A percentile compares a stretch with the other conserved stretches of the same genome.
Evolutionary conservation across 2,329 filamentous ascomycete genomes (phyloP).

Genomic region (Epichloe aotearoae): DNA sequence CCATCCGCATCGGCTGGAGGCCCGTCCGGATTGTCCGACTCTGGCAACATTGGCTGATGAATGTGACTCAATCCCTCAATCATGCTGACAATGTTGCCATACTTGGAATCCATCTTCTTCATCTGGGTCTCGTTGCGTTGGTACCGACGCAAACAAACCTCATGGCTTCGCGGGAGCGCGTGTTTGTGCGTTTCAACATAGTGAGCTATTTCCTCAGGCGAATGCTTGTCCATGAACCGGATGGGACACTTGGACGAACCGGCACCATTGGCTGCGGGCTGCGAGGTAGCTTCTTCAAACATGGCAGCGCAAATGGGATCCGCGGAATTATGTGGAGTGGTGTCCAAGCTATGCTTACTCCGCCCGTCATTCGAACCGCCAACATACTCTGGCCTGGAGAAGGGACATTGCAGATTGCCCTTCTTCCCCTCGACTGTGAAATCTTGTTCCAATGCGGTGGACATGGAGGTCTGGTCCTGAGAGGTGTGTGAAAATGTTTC

Average conservation of each 20-base stretch:
- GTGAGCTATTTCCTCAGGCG: constrained; percentile 80
- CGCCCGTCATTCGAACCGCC: constrained; percentile 15
- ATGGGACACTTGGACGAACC: constrained; percentile 69
- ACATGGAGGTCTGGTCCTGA: constrained; percentile 41
- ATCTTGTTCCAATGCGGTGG: constrained; percentile 67
- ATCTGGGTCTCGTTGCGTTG: constrained; percentile 78
- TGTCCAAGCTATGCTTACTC: constrained; percentile 17
- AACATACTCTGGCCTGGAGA: constrained; percentile 36
- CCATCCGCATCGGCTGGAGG: constrained; percentile 32
- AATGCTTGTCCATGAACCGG: constrained; percentile 81
- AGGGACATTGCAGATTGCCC: constrained; percentile 70
- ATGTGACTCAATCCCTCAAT: constrained; percentile 79
- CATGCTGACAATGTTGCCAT: constrained; percentile 86
- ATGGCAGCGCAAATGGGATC: constrained; percentile 54
- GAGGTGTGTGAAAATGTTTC: constrained; percentile 31
- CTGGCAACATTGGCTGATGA: constrained; percentile 74
- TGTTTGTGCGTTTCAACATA: constrained; percentile 96
- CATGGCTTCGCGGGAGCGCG: constrained; percentile 84
- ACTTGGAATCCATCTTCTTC: constrained; percentile 83
- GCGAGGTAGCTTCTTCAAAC: constrained; percentile 45
- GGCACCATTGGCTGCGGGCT: constrained; percentile 34
- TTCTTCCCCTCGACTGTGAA: constrained; percentile 74
- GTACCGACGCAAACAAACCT: constrained; percentile 81
- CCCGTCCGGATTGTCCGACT: constrained; percentile 31
- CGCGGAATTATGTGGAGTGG: constrained; percentile 33